phyloP scores from a whole-genome alignment of 495 filamentous ascomycete species.

The Penicillium canescens region DNA sequence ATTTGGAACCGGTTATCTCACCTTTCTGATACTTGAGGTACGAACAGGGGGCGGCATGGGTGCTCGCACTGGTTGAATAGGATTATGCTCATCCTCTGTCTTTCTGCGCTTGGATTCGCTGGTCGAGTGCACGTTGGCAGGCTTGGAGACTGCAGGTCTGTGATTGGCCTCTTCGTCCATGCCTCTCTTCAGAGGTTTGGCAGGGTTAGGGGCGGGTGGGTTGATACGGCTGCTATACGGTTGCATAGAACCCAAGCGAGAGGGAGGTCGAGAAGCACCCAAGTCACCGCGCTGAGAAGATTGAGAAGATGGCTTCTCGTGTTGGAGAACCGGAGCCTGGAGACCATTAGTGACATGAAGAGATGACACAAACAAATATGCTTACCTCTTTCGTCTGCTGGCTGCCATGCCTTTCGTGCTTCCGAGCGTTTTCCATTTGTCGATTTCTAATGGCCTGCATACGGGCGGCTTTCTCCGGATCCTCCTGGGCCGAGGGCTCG shows the following conservation, averaged over 20 bases:
- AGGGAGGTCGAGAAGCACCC: constrained; percentile 50
- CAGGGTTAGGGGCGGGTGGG: constrained; percentile 57
- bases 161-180: constrained; percentile 54
- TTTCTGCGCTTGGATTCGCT: constrained; percentile 57
- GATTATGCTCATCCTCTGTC: constrained; percentile 58
- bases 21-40: constrained; percentile 77
- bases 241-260: constrained; percentile 54
- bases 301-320: constrained; percentile 37
- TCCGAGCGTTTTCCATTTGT: constrained; percentile 64
- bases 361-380: neutral
- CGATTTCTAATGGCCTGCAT: constrained; percentile 69
- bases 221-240: constrained; percentile 49
- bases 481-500: constrained; percentile 47
- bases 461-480: constrained; percentile 68
- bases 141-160: constrained; percentile 42
- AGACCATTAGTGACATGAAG: neutral
- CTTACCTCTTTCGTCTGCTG: constrained; percentile 48
- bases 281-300: constrained; percentile 48
- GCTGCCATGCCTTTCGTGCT: constrained; percentile 53
- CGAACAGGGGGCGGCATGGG: constrained; percentile 82
- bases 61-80: constrained; percentile 42
- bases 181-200: constrained; percentile 64
- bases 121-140: constrained; percentile 44
- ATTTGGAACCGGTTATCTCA: constrained; percentile 31
- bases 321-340: constrained; percentile 37